Evolutionary conservation across 202 grass and related monocot genomes (phyloP).

Genomic region (Digitaria exilis): DNA sequence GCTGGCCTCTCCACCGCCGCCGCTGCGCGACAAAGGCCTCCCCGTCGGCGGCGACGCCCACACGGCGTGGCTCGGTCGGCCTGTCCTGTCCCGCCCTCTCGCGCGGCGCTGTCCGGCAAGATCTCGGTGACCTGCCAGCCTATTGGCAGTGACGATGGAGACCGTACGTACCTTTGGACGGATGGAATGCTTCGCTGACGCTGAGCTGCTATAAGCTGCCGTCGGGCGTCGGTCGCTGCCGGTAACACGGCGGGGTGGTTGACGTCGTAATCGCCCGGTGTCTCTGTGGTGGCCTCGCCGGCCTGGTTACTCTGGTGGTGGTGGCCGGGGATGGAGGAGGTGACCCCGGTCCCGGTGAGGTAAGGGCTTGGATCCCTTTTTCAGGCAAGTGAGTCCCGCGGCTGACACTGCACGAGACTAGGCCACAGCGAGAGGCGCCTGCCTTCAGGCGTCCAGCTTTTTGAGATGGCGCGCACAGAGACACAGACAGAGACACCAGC

Average conservation of each 20-base stretch:
- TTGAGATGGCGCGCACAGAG: neutral
- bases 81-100: neutral
- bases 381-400: neutral
- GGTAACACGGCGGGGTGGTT: neutral
- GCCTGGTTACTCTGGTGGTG: neutral
- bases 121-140: no score
- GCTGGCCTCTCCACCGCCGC: neutral
- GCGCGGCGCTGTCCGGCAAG: neutral
- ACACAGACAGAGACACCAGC: neutral
- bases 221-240: no score
- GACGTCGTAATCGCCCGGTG: neutral
- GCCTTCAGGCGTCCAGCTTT: conserved; percentile 27
- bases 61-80: neutral
- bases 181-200: no score
- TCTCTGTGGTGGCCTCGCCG: neutral
- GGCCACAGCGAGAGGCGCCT: no score
- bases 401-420: no score
- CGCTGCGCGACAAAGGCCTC: neutral
- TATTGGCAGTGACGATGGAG: no score
- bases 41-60: conserved; percentile 21
- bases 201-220: no score
- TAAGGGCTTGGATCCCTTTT: neutral
- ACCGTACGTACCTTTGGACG: no score
- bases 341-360: neutral
- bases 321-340: neutral